Evolutionary conservation across 306 rosid species (phyloP).

Genomic region (Vachellia pachyceras): DNA sequence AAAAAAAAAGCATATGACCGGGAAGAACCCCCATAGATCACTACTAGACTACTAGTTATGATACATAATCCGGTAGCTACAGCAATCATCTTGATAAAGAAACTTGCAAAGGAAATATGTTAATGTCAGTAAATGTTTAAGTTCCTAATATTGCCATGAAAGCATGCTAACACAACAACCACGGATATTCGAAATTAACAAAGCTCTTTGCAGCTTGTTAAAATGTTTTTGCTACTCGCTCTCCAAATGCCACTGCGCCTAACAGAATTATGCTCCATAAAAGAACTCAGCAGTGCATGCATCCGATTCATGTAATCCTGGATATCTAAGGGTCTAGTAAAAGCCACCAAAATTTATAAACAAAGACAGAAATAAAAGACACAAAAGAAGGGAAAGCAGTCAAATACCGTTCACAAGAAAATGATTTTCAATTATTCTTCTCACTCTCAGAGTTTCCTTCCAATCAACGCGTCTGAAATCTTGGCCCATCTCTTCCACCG

Average conservation of each 20-base stretch:
- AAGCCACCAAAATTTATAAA: constrained; percentile 8
- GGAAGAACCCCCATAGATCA: constrained; percentile 8
- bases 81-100: constrained; percentile 4
- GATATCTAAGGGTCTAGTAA: neutral
- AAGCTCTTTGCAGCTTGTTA: neutral
- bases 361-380: neutral
- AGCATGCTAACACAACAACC: neutral
- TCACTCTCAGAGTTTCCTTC: constrained; percentile 63
- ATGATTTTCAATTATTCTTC: constrained; percentile 68
- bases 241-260: neutral
- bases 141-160: neutral
- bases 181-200: no score
- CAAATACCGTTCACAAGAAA: constrained; percentile 65
- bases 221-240: neutral
- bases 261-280: neutral
- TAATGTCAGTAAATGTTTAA: neutral
- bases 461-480: constrained; percentile 48
- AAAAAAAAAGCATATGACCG: neutral
- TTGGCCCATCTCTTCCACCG: constrained; percentile 91
- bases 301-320: neutral
- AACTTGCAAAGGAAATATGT: neutral
- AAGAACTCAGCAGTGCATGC: neutral
- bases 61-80: neutral
- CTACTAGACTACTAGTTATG: neutral
- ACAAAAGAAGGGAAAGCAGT: neutral